Conservation (phyloP, 1,284 basidiomycete genomes). For the Ceratobasidium sp. region DNA sequence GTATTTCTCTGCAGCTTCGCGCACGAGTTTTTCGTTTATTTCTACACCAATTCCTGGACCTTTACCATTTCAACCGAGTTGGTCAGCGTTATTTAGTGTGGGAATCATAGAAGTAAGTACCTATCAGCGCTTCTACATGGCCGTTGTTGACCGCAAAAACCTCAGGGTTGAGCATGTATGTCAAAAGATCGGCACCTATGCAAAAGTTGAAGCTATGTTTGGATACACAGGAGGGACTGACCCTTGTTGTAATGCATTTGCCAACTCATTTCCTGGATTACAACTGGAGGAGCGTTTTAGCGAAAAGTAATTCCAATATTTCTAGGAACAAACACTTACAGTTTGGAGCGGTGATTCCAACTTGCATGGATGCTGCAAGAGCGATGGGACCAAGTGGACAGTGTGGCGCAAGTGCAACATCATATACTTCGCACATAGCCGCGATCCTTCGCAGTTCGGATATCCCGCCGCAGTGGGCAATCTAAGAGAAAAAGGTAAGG, state of each 20-base stretch:
- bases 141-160: conserved; percentile 75
- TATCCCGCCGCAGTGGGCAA: conserved; percentile 78
- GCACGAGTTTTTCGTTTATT: conserved; percentile 74
- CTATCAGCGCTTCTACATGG: conserved; percentile 62
- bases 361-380: conserved; percentile 75
- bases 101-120: conserved; percentile 8
- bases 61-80: conserved; percentile 49
- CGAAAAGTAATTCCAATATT: not conserved
- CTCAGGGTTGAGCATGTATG: conserved; percentile 67
- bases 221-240: not conserved
- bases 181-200: conserved; percentile 71
- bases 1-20: conserved; percentile 62
- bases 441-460: conserved; percentile 78
- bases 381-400: conserved; percentile 78
- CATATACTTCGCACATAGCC: conserved; percentile 75
- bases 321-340: conserved; percentile 58
- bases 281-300: conserved; percentile 58
- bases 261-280: conserved; percentile 77
- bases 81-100: not conserved
- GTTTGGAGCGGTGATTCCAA: conserved; percentile 67
- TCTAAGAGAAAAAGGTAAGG: conserved; percentile 55
- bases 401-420: conserved; percentile 70
- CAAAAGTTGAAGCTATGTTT: not conserved
- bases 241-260: conserved; percentile 82
- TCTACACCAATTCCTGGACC: conserved; percentile 77